These are phyloP conservation scores for Tremella mesenterica DNA, from an alignment of 768 basidiomycete genomes.

Conservation along the genomic window DNA sequence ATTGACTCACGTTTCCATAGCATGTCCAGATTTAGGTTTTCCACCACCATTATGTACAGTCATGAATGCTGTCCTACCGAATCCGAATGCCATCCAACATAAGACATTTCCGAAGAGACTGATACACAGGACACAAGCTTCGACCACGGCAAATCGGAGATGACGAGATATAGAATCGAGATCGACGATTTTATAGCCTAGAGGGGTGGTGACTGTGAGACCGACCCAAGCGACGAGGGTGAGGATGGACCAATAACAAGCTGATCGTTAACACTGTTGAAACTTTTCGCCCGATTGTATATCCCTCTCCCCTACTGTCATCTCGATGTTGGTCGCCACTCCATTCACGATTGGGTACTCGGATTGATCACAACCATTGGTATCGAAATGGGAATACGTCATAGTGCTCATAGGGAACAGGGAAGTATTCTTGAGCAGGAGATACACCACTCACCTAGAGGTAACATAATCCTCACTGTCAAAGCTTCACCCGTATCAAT, in stretches of 20 bases:
- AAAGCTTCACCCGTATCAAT: slow-evolving; percentile 38
- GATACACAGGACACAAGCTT: slow-evolving; percentile 38
- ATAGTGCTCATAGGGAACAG: not conserved
- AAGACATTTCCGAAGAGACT: slow-evolving; percentile 41
- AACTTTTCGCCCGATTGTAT: too few species aligned
- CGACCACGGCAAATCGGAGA: slow-evolving; percentile 37
- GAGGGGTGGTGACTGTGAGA: slow-evolving; percentile 23
- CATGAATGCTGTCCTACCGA: slow-evolving; percentile 26
- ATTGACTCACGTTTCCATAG: slow-evolving; percentile 40
- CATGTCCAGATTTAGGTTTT: slow-evolving; percentile 29
- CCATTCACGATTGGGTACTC: too few species aligned
- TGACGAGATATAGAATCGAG: slow-evolving; percentile 39
- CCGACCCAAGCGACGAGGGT: slow-evolving; percentile 34
- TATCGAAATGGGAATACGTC: not conserved
- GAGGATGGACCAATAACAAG: slow-evolving; percentile 43
- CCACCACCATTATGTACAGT: slow-evolving; percentile 23
- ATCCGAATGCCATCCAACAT: slow-evolving; percentile 40
- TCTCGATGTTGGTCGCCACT: too few species aligned
- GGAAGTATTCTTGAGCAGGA: not conserved
- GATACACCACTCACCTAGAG: slow-evolving; percentile 22
- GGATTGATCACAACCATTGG: not conserved
- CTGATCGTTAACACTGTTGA: too few species aligned
- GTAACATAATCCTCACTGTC: slow-evolving; percentile 37
- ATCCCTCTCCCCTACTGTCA: too few species aligned
- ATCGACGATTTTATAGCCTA: slow-evolving; percentile 38